These are phyloP conservation scores for Ajuga reptans DNA, from an alignment of 305 asterid species.

Conservation along the genomic window DNA sequence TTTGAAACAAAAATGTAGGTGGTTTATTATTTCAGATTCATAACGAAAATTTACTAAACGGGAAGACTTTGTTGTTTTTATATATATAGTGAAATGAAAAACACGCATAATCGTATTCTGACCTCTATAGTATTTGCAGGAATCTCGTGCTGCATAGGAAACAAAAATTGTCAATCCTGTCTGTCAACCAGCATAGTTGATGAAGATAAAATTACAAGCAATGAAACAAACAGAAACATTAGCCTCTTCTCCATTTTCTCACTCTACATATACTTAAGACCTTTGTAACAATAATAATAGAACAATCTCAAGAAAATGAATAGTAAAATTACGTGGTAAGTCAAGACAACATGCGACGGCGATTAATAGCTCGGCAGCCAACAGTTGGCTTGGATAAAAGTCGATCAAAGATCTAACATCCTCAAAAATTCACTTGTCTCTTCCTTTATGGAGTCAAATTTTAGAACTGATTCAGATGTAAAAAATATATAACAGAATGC, in stretches of 20 bases:
- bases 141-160: conserved; percentile 44
- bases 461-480: not conserved
- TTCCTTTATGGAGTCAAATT: not conserved
- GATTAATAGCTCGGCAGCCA: conserved; percentile 4
- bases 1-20: not conserved
- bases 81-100: conserved; percentile 6
- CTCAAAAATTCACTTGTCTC: conserved; percentile 7
- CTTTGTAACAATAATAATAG: not conserved
- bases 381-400: not conserved
- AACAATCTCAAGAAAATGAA: not conserved
- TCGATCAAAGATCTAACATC: not conserved
- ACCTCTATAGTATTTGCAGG: conserved; percentile 58
- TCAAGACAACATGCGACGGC: not conserved
- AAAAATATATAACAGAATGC: not conserved
- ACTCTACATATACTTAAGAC: not conserved
- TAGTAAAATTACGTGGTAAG: not conserved
- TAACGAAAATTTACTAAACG: not conserved
- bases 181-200: conserved; percentile 36
- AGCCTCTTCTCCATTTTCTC: not conserved
- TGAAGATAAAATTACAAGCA: conserved; percentile 26
- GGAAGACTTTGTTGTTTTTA: conserved; percentile 9
- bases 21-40: not conserved
- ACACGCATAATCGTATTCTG: conserved; percentile 24
- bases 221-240: conserved; percentile 23
- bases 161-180: conserved; percentile 35